These are phyloP conservation scores for Ananas comosus DNA, from an alignment of 176 grass and related monocot genomes.

Conservation along the genomic window DNA sequence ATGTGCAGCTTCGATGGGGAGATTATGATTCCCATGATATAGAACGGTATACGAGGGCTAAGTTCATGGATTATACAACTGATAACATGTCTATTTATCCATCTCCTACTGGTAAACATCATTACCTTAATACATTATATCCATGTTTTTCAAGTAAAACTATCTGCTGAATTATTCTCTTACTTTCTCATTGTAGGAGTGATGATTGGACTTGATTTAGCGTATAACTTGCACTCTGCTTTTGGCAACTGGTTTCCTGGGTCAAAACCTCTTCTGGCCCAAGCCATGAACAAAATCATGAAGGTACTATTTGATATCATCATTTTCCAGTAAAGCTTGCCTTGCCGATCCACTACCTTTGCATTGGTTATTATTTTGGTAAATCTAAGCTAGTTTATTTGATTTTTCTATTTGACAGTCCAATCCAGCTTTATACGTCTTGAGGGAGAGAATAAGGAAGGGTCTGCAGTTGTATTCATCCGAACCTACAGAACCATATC, in stretches of 20 bases:
- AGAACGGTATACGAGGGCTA: constrained; percentile 93
- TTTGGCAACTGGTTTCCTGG: constrained; percentile 99
- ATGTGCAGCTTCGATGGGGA: constrained; percentile 94
- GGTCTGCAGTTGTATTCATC: constrained; percentile 96
- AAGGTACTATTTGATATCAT: constrained; percentile 47
- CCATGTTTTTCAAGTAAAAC: not conserved
- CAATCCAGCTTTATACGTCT: constrained; percentile 87
- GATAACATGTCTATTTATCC: constrained; percentile 99
- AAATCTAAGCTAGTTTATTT: not conserved
- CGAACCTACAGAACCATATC: constrained; percentile 91
- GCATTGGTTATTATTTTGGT: not conserved
- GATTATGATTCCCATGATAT: constrained; percentile 99
- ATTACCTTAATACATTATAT: not conserved
- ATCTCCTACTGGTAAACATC: constrained; percentile 77
- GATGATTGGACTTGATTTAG: constrained; percentile 95
- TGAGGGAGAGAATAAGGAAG: constrained; percentile 96
- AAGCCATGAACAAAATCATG: constrained; percentile 99
- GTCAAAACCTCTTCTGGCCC: constrained; percentile 83
- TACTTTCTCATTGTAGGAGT: constrained; percentile 46
- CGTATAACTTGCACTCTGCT: constrained; percentile 88
- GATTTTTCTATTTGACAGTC: constrained; percentile 52
- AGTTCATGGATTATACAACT: constrained; percentile 99
- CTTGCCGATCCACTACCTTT: not conserved
- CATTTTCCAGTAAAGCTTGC: not conserved
- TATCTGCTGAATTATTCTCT: not conserved